Conservation (phyloP, 2,329 filamentous ascomycete genomes). For the Aspergillus sp. region DNA sequence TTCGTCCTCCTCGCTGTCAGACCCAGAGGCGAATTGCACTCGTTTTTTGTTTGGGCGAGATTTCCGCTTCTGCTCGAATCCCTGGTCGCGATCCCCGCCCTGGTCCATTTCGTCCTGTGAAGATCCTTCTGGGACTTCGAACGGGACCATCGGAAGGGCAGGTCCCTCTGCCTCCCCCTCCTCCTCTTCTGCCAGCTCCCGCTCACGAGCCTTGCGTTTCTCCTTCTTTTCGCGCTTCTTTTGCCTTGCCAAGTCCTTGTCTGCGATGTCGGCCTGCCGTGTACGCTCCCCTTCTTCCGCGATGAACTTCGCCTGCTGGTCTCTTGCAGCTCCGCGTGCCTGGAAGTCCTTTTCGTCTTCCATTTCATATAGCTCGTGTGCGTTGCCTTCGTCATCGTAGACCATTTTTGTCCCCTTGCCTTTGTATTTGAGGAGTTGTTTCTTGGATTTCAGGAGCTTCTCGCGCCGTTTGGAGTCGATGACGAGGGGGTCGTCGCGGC, state of each 20-base stretch:
- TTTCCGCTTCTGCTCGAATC: conserved; percentile 8
- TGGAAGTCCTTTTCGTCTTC: conserved; percentile 76
- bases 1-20: conserved; percentile 21
- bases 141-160: conserved; percentile 12
- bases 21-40: conserved; percentile 27
- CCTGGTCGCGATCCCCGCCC: conserved; percentile 3
- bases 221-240: conserved; percentile 51
- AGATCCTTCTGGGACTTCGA: conserved; percentile 8
- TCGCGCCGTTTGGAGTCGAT: conserved; percentile 93
- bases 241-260: conserved; percentile 72
- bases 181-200: conserved; percentile 25
- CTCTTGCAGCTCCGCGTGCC: conserved; percentile 63
- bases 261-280: conserved; percentile 64
- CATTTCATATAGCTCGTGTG: conserved; percentile 80
- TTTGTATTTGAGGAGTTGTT: conserved; percentile 85
- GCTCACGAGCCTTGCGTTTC: conserved; percentile 35
- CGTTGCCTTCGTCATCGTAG: conserved; percentile 84
- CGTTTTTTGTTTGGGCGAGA: conserved; percentile 32
- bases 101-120: conserved; percentile 2
- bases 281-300: conserved; percentile 65
- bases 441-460: conserved; percentile 91
- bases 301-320: conserved; percentile 69
- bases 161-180: conserved; percentile 12
- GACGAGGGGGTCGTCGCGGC: conserved; percentile 61
- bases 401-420: conserved; percentile 76